Evolutionary conservation across 352 stramenopile genomes (phyloP), one percentile per base, ranked within the genome.

Genomic region (Globisporangium perplexum): DNA sequence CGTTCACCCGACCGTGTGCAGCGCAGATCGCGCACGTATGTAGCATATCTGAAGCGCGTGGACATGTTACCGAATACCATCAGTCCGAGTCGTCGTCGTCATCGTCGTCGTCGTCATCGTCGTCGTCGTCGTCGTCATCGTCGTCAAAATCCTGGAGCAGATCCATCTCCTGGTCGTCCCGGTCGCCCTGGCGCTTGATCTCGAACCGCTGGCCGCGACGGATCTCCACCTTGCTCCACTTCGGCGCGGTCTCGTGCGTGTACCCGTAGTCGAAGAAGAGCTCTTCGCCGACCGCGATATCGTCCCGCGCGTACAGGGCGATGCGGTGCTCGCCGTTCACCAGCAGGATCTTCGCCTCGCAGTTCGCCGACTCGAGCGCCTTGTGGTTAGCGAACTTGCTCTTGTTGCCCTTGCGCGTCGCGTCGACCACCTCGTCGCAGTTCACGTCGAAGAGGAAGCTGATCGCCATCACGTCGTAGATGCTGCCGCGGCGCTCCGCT

Each of bases 361-460:
- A 81, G 53, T 98, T 98, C 14, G 86, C 73, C 6, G 57, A 51
- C 20, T 67, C 65, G 46, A 65, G 62, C 45, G 69, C 60, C 12
- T 61, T 66, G 53, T 98, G 91, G 57, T 97, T 96, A 1, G 87
- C 82, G 69, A 96, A 98, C 54, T 95, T 90, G 39, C 82, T 88
- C 65, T 98, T 98, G 71, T 98, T 98, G 18, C 96, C 95, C 61
- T 97, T 92, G 24, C 83, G 77, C 31, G 84, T 84, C 2, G 93
- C 92, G 63, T 98, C 95, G 30, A 98, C 75, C 23, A 95, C 83
- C 47, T 85, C 81, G 11, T 98, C 92, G 3, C 69, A 81, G 56
- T 91, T 97, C 12, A 98, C 59, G 53, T 98, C 89, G 68, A 98
- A 98, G 1, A 98, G 60, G 57, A 95, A 98, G 35, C 77, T 90